These are phyloP conservation scores for Moesziomyces sp. DNA, from an alignment of 1,284 basidiomycete genomes.

Conservation along the genomic window DNA sequence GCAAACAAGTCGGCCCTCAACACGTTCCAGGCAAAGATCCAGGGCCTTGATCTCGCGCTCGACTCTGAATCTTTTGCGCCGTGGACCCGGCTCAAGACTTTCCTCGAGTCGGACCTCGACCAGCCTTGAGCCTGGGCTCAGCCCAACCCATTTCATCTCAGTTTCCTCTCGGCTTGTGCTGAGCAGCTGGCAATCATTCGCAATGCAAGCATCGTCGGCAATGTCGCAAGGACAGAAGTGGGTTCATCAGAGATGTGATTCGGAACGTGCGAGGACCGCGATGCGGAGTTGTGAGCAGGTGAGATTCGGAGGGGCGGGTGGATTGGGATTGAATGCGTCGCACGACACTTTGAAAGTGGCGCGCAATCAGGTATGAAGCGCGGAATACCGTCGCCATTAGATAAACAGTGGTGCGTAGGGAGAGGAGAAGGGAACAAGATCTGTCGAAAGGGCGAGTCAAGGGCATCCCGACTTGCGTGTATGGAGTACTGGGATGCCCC, in stretches of 20 bases:
- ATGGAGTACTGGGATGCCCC: slow-evolving; percentile 2
- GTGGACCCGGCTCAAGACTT: slow-evolving; percentile 15
- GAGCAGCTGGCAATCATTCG: background rate
- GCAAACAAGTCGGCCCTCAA: slow-evolving; percentile 8
- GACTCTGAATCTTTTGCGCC: slow-evolving; percentile 6
- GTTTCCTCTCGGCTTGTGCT: no score
- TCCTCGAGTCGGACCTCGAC: slow-evolving; percentile 15
- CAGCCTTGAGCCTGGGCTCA: background rate
- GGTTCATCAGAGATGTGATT: background rate
- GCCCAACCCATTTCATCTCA: background rate
- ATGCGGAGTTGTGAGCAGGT: background rate
- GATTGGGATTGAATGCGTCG: background rate
- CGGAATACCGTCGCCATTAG: background rate
- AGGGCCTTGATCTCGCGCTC: slow-evolving; percentile 3
- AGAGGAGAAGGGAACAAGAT: no score
- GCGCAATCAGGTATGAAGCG: background rate
- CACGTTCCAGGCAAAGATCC: slow-evolving; percentile 1
- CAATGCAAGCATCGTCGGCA: background rate
- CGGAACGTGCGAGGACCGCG: background rate
- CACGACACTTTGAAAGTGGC: background rate
- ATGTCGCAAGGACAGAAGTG: no score
- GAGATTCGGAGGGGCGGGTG: background rate
- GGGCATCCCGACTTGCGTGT: slow-evolving; percentile 13
- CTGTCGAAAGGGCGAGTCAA: background rate
- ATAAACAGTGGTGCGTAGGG: background rate